A percentile compares a stretch with the other conserved stretches of the same genome.
Evolutionary conservation across 192 early-diverging fungal genomes (phyloP).

Genomic region (Haplosporangium gracile): DNA sequence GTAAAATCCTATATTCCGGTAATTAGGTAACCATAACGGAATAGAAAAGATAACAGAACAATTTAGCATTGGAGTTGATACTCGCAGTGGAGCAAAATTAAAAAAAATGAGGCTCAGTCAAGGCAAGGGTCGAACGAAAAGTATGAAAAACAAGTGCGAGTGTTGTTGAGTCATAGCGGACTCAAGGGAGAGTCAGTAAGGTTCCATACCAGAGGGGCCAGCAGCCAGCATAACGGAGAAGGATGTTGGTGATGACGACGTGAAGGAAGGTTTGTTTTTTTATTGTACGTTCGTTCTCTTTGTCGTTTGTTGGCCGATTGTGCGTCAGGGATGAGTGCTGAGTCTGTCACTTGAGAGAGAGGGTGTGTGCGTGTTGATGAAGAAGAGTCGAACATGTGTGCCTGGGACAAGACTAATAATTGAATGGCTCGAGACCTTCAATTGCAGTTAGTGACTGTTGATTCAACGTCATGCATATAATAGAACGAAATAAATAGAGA

Average conservation of each 20-base stretch:
- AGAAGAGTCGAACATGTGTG: background rate
- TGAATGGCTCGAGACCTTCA: background rate
- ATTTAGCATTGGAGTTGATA: background rate
- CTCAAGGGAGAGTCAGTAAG: slow-evolving; percentile 15
- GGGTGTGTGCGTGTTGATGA: background rate
- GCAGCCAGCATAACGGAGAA: slow-evolving; percentile 31
- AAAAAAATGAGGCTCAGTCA: background rate
- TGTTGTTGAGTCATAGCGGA: slow-evolving; percentile 14
- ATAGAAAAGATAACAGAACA: background rate
- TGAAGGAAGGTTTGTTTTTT: background rate
- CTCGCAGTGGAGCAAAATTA: background rate
- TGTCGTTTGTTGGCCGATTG: background rate
- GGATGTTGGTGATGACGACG: background rate
- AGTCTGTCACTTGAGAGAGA: background rate
- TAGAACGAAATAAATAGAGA: background rate
- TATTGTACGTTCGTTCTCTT: background rate
- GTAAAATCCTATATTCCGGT: slow-evolving; percentile 64
- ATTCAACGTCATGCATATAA: slow-evolving; percentile 12
- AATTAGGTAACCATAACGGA: background rate
- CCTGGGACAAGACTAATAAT: background rate
- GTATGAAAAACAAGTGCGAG: background rate
- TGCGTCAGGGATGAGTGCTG: slow-evolving; percentile 1
- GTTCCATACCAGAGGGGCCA: slow-evolving; percentile 44
- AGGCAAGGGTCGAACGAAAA: background rate
- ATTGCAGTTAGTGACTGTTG: slow-evolving; percentile 16